Evolutionary conservation across 257 asterid genomes (phyloP).

Genomic region (Henckelia pumila): DNA sequence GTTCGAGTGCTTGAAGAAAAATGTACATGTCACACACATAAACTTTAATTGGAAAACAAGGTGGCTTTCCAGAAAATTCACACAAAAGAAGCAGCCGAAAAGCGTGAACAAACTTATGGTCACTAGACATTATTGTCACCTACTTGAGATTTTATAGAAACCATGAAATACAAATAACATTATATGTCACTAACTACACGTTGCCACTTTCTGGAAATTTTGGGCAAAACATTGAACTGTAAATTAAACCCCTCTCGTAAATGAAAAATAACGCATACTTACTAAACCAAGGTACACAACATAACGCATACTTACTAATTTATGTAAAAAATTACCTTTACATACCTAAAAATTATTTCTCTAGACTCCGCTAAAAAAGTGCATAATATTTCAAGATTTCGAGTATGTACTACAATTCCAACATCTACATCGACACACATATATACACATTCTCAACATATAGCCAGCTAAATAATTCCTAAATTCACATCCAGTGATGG

Average conservation of each 20-base stretch:
- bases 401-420: not conserved
- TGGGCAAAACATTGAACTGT: not conserved
- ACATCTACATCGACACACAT: not conserved
- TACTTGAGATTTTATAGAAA: constrained; percentile 24
- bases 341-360: not conserved
- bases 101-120: not conserved
- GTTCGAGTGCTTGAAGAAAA: not conserved
- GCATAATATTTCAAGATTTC: not conserved
- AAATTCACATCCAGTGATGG: not conserved
- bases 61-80: not conserved
- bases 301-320: too few species aligned
- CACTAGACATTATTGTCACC: not conserved
- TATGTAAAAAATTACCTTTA: not conserved
- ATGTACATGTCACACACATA: not conserved
- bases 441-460: not conserved
- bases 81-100: not conserved
- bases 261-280: constrained; percentile 30
- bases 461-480: not conserved
- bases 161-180: too few species aligned
- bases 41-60: not conserved
- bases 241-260: constrained; percentile 12
- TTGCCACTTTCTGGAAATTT: constrained; percentile 26
- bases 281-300: too few species aligned
- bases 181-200: constrained; percentile 33
- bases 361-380: not conserved